Evolutionary conservation across 2,329 filamentous ascomycete genomes (phyloP), one percentile per base, ranked within the genome.

Genomic region (Davidsoniella eucalypti): DNA sequence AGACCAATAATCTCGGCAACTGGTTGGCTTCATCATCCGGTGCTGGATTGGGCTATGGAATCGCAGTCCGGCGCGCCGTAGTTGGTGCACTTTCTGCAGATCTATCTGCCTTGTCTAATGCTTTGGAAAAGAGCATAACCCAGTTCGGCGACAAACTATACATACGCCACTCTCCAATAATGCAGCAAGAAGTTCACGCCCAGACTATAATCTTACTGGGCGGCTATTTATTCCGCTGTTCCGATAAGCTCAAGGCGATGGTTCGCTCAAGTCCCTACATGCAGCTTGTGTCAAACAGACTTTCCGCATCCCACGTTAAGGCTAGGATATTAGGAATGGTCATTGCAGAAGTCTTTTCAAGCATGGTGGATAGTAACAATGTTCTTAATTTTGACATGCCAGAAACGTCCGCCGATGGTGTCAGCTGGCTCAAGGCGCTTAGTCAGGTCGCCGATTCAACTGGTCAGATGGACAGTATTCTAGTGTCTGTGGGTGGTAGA

Each of bases 241-340:
- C 81, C 0, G 70, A 82, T 57, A 80, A 80, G 54, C 63, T 95
- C 1, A 72, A 73, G 2, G 71, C 83, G 54, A 67, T 87, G 29
- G 73, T 85, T 48, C 79, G 83, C 49, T 86, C 86, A 1, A 75
- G 80, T 16, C 61, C 72, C 1, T 93, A 94, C 59, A 70, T 94
- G 45, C 80, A 76, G 55, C 75, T 81, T 5, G 79, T 95, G 33
- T 95, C 92, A 1, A 94, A 93, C 61, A 77, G 88, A 21, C 75
- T 98, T 5, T 78, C 79, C 10, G 76, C 87, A 14, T 81, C 87
- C 3, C 87, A 92, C 39, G 69, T 69, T 5, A 75, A 80, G 56
- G 80, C 84, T 14, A 77, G 87, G 16, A 85, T 94, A 56, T 70
- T 98, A 0, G 92, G 92, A 0, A 93, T 98, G 78, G 71, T 84